Base-by-base conservation (phyloP, 768 basidiomycete species). In the Amanita pseudoporphyria region DNA sequence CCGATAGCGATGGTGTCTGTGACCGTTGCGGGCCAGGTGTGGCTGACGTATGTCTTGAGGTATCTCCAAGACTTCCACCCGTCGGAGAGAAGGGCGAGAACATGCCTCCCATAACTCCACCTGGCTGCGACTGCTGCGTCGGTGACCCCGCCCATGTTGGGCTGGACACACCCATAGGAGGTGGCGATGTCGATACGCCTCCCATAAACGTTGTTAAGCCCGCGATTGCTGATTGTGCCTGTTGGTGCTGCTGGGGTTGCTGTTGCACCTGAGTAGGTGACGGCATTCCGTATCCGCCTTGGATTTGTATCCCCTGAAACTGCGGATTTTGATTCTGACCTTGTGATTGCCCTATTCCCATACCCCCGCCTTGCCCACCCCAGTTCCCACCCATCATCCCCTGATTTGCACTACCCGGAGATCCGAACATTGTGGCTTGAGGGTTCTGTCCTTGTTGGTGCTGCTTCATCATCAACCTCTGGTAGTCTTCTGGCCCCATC, bases 401-500 rank as follows among this genome's bases (percentile, higher is more conserved):
- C 55, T 59, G 63, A 39, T 59, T 67, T 9, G 32, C 39, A 30
- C 37, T 24, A 30, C 39, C 38, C 21, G 49, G 49, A 21, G 49
- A 22, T 16, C 49, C 49, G 14, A 50, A 50, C 39, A 50, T 50
- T 14, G 30, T 35, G 19, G 28, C 49, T 43, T 42, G 40, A 30
- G 48, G 13, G 26, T 45, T 44, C 18, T 69, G 70, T 21, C 57
- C 69, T 51, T 61, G 60, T 49, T 71, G 71, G 48, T 66, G 65
- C 58, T 73, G 71, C 22, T 52, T 45, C 58, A 67, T 52, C 60
- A 79, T 63, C 70, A 78, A 71, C 61, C 80, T 66, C 57, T 78
- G 76, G 48, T 79, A 79, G 39, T 74, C 81, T 44, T 81, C 78
- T 39, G 72, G 73, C 40, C 71, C 68, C 54, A 71, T 63, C 36